Evolutionary conservation across 257 asterid genomes (phyloP).

Genomic region (Eucommia ulmoides): DNA sequence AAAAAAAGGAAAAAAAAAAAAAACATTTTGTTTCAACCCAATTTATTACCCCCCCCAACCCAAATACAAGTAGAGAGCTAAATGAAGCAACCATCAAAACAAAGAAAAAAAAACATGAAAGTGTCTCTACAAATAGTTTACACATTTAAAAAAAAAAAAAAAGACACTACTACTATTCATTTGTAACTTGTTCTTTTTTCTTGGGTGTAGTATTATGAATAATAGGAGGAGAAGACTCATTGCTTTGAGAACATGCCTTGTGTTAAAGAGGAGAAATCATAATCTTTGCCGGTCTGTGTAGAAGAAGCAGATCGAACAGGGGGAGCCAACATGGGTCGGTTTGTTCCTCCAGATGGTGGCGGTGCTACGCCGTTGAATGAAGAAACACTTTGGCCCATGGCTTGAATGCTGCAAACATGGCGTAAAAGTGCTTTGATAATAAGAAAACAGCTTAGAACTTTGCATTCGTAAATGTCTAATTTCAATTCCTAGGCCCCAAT

Average conservation of each 20-base stretch:
- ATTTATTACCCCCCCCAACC: too few species aligned
- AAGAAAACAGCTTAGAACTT: not conserved
- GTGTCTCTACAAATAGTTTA: slow-evolving; percentile 35
- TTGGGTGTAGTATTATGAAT: too few species aligned
- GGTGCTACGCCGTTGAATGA: slow-evolving; percentile 38
- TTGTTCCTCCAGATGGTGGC: slow-evolving; percentile 30
- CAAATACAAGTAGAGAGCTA: too few species aligned
- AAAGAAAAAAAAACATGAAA: slow-evolving; percentile 16
- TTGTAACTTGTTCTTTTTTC: slow-evolving; percentile 15
- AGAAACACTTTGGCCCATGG: slow-evolving; percentile 36
- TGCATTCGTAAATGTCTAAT: not conserved
- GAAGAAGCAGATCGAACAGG: slow-evolving; percentile 34
- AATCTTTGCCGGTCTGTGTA: slow-evolving; percentile 55
- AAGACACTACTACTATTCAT: slow-evolving; percentile 12
- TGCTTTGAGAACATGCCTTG: slow-evolving; percentile 64
- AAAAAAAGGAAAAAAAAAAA: too few species aligned
- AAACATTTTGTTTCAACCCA: too few species aligned
- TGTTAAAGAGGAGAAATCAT: slow-evolving; percentile 87
- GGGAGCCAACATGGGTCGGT: slow-evolving; percentile 23
- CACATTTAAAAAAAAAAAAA: slow-evolving; percentile 16
- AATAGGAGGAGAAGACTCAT: slow-evolving; percentile 2
- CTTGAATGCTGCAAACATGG: slow-evolving; percentile 31
- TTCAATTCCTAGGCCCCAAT: not conserved
- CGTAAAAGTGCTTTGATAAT: not conserved
- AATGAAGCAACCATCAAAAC: slow-evolving; percentile 18